Base-by-base conservation (phyloP, 2,329 filamentous ascomycete genomes). In the Phaeosphaeriaceae sp. region DNA sequence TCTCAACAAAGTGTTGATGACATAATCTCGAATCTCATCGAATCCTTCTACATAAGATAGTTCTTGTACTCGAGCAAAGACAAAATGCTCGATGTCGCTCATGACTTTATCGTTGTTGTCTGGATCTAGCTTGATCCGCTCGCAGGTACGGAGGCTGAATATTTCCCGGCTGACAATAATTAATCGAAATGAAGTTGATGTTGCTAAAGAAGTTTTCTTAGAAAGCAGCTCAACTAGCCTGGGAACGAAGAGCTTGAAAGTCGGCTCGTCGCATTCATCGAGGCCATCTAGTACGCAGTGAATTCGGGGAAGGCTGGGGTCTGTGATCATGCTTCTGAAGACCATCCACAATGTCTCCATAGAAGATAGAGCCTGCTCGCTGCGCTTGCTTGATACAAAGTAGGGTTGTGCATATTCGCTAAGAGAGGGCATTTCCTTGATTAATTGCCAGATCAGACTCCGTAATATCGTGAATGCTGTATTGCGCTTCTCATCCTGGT, bases 211-310 rank as follows among this genome's bases (percentile, higher is more conserved):
- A 53, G 20, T 44, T 19, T 51, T n/a, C 42, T 40, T 11, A 48
- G 58, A 44, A 46, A 60, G n/a, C n/a, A n/a, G n/a, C n/a, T n/a
- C n/a, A n/a, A n/a, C n/a, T n/a, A n/a, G n/a, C n/a, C n/a, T n/a
- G n/a, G n/a, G n/a, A n/a, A n/a, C n/a, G n/a, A n/a, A n/a, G n/a
- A n/a, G n/a, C n/a, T n/a, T n/a, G n/a, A n/a, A n/a, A n/a, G n/a
- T n/a, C n/a, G n/a, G n/a, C n/a, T n/a, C n/a, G 24, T 15, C 63
- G 54, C 68, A 72, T 58, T 74, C 68, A 44, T 75, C 70, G 11
- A 75, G 56, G 7, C 68, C 73, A 42, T 76, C 70, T n/a, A 76
- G 45, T 1, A 76, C 57, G 42, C 69, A 73, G 53, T 45, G 66
- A 10, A 67, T 58, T 2, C 27, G 57, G 2, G 52, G 58, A 10